phyloP scores from a whole-genome alignment of 306 rosid genomes.

The Cicer chorassanicum region DNA sequence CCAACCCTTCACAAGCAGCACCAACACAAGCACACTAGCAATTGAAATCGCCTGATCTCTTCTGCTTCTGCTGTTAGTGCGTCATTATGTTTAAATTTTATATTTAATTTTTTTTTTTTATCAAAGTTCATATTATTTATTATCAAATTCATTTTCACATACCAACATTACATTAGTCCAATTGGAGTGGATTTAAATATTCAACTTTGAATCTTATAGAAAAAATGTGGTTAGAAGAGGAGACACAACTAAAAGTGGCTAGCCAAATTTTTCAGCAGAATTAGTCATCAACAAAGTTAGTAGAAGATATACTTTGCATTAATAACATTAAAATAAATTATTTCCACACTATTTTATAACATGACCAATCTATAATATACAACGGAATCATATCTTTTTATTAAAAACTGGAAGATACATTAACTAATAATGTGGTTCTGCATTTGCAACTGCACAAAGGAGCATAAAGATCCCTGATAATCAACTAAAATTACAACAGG shows the following conservation, averaged over 20 bases:
- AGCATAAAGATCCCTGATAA: constrained; percentile 45
- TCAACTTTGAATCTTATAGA: too few relatives aligned
- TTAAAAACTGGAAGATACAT: constrained; percentile 36
- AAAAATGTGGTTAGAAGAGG: too few relatives aligned
- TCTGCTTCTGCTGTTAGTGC: too few relatives aligned
- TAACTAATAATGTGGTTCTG: constrained; percentile 26
- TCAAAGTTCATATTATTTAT: background rate
- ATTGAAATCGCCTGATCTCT: background rate
- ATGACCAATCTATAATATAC: background rate
- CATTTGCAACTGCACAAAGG: constrained; percentile 49
- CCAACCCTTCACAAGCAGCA: too few relatives aligned
- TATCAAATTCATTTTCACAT: background rate
- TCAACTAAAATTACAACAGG: constrained; percentile 50
- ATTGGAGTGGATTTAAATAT: too few relatives aligned
- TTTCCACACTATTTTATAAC: background rate
- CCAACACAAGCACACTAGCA: background rate
- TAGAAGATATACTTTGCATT: too few relatives aligned
- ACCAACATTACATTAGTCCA: too few relatives aligned
- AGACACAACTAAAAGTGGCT: too few relatives aligned
- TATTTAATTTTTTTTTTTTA: too few relatives aligned
- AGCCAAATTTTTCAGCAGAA: too few relatives aligned
- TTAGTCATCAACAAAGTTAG: too few relatives aligned
- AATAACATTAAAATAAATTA: background rate
- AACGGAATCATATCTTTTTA: constrained; percentile 1
- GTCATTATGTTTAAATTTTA: background rate